phyloP scores from a whole-genome alignment of 306 rosid genomes.

The Glycine soja region DNA sequence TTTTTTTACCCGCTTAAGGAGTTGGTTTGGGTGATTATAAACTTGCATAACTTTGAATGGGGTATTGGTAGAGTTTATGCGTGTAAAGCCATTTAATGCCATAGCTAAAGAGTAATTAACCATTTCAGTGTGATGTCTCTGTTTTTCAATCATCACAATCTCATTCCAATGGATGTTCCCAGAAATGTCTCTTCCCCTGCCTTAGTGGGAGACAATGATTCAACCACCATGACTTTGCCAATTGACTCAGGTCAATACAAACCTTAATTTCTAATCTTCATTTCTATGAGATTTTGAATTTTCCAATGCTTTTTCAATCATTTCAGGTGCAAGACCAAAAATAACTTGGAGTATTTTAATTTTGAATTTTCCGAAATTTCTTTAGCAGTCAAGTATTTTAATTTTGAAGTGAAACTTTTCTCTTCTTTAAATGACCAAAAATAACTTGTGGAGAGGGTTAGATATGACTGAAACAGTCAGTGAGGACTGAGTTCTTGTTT shows the following conservation, averaged over 20 bases:
- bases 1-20: too few relatives aligned
- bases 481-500: slow-evolving; percentile 25
- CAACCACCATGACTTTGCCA: slow-evolving; percentile 52
- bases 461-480: slow-evolving; percentile 29
- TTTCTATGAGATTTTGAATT: not conserved
- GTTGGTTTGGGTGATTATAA: too few relatives aligned
- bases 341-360: too few relatives aligned
- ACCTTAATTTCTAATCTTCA: slow-evolving; percentile 13
- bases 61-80: not conserved
- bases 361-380: too few relatives aligned
- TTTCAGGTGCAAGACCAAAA: slow-evolving; percentile 68
- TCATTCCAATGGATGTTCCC: slow-evolving; percentile 45
- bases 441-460: slow-evolving; percentile 36
- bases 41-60: too few relatives aligned
- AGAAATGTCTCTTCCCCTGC: slow-evolving; percentile 54
- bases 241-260: slow-evolving; percentile 58
- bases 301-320: not conserved
- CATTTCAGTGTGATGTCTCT: too few relatives aligned
- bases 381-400: too few relatives aligned
- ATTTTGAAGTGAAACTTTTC: too few relatives aligned
- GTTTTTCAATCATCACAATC: slow-evolving; percentile 39
- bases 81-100: not conserved
- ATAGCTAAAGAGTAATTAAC: not conserved
- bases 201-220: slow-evolving; percentile 50
- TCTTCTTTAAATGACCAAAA: slow-evolving; percentile 18